Evolutionary conservation across 2,329 filamentous ascomycete species (phyloP), one percentile per base, ranked within the genome.

Genomic region (Ustulina deusta): DNA sequence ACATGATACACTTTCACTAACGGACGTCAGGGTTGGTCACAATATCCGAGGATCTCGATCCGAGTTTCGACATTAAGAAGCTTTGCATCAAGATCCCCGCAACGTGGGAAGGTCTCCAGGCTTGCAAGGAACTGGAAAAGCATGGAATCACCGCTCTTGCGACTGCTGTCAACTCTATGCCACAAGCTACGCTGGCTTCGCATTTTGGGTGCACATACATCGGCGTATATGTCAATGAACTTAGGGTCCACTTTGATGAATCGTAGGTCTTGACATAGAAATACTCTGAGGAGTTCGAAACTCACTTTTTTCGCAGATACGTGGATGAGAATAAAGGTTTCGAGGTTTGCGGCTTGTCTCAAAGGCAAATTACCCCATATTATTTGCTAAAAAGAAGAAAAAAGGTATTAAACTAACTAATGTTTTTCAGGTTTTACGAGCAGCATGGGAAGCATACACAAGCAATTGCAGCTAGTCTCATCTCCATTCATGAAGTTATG

Each of bases 71-170:
- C n/a, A 3, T 40, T 4, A 57, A 17, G 17, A 56, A 48, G 51
- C 40, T 63, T 36, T 63, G 61, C 32, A 57, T 63, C 42, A 63
- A 63, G 32, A 49, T 63, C 10, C 61, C 61, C 22, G 22, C 61
- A 29, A 57, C 61, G 2, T 63, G 61, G 61, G 61, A 63, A 48
- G 61, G 61, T 40, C n/a, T 38, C n/a, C 61, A 63, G 32, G 61
- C 61, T 42, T 63, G 61, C 22, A 38, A 48, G 25, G 52, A 56
- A 36, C 52, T 63, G 2, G 51, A 63, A 40, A 32, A 9, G 3
- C 15, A 63, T 20, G 61, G 61, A 9, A 48, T 63, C 15, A 4
- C 61, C 13, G 6, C 61, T 29, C 61, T 63, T n/a, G 61, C 51
- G 13, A 63, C 61, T 29, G 51, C 61, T n/a, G 15, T 63, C 6